These are phyloP conservation scores for Ceratobasidium sp. DNA, from an alignment of 1,284 basidiomycete genomes.

Conservation along the genomic window DNA sequence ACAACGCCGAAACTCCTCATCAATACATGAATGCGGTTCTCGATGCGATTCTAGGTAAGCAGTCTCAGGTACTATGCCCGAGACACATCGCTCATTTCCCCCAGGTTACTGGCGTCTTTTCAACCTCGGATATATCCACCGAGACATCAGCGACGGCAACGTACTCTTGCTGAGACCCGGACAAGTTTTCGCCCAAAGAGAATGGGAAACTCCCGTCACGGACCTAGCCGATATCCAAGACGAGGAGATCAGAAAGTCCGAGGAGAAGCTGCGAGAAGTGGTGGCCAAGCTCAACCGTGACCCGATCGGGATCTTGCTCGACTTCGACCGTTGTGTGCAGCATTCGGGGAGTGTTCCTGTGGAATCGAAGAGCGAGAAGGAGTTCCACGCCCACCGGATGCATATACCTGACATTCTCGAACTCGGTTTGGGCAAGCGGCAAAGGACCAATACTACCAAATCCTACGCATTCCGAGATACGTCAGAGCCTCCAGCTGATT, in stretches of 20 bases:
- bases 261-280: constrained; percentile 6
- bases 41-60: constrained; percentile 16
- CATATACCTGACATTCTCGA: neutral
- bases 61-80: neutral
- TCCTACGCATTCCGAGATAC: neutral
- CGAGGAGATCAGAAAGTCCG: neutral
- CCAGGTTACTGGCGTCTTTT: constrained; percentile 30
- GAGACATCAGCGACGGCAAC: constrained; percentile 35
- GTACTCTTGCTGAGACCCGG: neutral
- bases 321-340: constrained; percentile 1
- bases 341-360: too few relatives aligned
- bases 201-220: neutral
- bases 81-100: neutral
- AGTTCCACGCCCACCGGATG: too few relatives aligned
- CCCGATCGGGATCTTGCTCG: constrained; percentile 1
- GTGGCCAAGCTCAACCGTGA: neutral
- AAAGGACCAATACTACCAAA: neutral
- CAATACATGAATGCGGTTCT: constrained; percentile 13
- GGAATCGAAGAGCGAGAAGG: too few relatives aligned
- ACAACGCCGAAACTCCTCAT: neutral
- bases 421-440: neutral
- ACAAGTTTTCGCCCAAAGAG: neutral
- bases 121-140: constrained; percentile 21
- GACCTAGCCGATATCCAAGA: neutral
- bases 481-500: neutral